Evolutionary conservation across 169 alveolate genomes (phyloP).

Genomic region (Eimeria acervulina): DNA sequence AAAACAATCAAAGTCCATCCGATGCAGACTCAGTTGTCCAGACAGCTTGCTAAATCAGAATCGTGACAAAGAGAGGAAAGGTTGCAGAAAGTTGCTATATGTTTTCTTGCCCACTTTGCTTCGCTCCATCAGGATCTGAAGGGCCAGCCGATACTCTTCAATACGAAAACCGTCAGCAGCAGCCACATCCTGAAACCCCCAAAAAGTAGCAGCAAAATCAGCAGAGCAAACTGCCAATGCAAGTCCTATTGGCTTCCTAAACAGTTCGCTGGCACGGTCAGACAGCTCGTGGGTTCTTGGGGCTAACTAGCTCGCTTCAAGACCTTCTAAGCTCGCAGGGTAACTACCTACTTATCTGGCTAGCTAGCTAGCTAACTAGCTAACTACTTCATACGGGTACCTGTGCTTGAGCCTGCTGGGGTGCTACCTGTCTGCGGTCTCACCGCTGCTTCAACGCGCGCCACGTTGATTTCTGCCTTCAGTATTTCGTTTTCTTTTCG

Average conservation of each 20-base stretch:
- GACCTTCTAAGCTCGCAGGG: no score
- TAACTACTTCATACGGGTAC: neutral
- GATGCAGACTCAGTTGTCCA: neutral
- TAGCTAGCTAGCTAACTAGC: no score
- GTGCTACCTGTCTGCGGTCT: neutral
- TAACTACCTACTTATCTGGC: no score
- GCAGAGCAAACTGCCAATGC: neutral
- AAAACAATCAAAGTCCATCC: neutral
- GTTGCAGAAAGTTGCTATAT: neutral
- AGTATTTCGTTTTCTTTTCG: slow-evolving; percentile 31
- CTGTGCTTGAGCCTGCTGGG: neutral
- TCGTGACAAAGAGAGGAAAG: neutral
- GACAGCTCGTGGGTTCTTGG: no score
- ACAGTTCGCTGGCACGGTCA: no score
- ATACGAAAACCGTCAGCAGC: slow-evolving; percentile 67
- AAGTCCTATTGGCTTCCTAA: no score
- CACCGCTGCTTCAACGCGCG: slow-evolving; percentile 66
- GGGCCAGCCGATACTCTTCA: slow-evolving; percentile 36
- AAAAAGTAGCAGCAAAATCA: neutral
- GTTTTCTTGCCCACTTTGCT: neutral
- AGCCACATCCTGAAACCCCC: slow-evolving; percentile 41
- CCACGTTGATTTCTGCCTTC: slow-evolving; percentile 72
- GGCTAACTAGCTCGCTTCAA: no score
- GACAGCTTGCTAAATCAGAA: neutral
- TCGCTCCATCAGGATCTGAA: slow-evolving; percentile 21